Evolutionary conservation across 1,139 yeast genomes (phyloP), one percentile per base, ranked within the genome.

Genomic region (Lodderomyces metapsilosis): DNA sequence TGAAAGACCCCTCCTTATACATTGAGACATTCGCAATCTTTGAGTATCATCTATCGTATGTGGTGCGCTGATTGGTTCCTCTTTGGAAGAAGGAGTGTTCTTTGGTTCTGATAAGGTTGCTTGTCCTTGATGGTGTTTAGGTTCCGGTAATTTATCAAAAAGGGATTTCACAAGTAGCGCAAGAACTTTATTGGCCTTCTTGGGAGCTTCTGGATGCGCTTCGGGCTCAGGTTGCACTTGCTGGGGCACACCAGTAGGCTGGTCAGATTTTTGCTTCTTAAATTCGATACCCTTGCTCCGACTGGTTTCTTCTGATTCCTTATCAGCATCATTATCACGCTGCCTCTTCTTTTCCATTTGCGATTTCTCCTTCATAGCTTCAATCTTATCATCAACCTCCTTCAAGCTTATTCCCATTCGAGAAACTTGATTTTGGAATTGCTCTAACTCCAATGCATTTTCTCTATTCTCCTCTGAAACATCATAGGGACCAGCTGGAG

Each of bases 401-500:
- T 66, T 65, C 43, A 74, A 58, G 18, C 62, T 55, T 5, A 80
- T 57, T 1, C 92, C 91, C 24, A 63, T 65, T 15, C 58, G 59
- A 7, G 70, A 62, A 1, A 83, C 81, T 13, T 60, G 53, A 12
- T 58, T 59, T 43, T 76, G 77, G 58, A 81, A 85, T 9, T 58
- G 58, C 2, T 47, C 52, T 35, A 71, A 61, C 3, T 69, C 76
- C 5, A 48, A 49, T 2, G 57, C 58, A 45, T 82, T 80, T 2
- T 49, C 49, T 3, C 53, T 55, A 11, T 63, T 59, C 56, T 91
- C 98, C 24, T 75, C 80, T 0, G 70, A 56, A 0, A 83, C 80
- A 53, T 86, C 94, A 56, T 84, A 86, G 12, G 79, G 62, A 0
- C 96, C 97, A 0, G 66, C 66, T 5, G 74, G 74, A 0, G 96